Evolutionary conservation across 805 yeast genomes (phyloP).

Genomic region (Saccharomyces mikatae): DNA sequence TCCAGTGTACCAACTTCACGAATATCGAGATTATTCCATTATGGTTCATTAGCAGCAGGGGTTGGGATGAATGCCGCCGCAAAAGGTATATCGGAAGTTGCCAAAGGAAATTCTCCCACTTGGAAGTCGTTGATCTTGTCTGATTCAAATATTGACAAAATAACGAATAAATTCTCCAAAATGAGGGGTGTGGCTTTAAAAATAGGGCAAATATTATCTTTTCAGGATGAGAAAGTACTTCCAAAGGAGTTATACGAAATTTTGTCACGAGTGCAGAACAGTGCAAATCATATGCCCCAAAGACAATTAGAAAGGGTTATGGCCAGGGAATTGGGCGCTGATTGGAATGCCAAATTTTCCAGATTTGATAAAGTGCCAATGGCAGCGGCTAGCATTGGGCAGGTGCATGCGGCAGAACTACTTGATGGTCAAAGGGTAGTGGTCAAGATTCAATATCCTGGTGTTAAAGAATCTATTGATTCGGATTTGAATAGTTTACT

Average conservation of each 20-base stretch:
- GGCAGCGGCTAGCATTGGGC: slow-evolving; percentile 97
- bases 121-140: slow-evolving; percentile 58
- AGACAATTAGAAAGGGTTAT: slow-evolving; percentile 76
- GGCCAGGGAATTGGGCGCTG: slow-evolving; percentile 58
- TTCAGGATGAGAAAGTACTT: slow-evolving; percentile 79
- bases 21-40: slow-evolving; percentile 83
- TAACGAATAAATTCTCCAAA: slow-evolving; percentile 78
- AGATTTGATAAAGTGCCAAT: slow-evolving; percentile 81
- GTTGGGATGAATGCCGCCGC: slow-evolving; percentile 77
- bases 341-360: slow-evolving; percentile 69
- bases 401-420: slow-evolving; percentile 80
- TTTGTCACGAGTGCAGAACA: slow-evolving; percentile 77
- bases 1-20: slow-evolving; percentile 81
- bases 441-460: slow-evolving; percentile 95
- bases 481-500: slow-evolving; percentile 84
- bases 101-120: slow-evolving; percentile 43
- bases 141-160: slow-evolving; percentile 75
- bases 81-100: slow-evolving; percentile 65
- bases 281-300: slow-evolving; percentile 95
- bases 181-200: slow-evolving; percentile 99
- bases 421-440: slow-evolving; percentile 68
- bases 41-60: slow-evolving; percentile 86
- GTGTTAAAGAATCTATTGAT: slow-evolving; percentile 88
- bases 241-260: slow-evolving; percentile 82
- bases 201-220: slow-evolving; percentile 93